Evolutionary conservation across 805 yeast species (phyloP).

Genomic region (Yamadazyma sp.): DNA sequence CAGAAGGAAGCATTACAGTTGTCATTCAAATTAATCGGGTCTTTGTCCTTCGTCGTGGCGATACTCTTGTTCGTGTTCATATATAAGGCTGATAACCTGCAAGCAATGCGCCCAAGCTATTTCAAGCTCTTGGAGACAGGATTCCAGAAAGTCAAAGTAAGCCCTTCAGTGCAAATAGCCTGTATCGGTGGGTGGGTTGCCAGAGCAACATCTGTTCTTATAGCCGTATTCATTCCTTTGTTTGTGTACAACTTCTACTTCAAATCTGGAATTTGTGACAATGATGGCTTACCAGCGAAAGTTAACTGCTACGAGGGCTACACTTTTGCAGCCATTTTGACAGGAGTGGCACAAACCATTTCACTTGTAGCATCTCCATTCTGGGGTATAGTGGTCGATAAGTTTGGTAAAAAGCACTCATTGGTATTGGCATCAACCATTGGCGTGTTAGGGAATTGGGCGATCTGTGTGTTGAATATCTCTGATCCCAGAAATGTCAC

Average conservation of each 20-base stretch:
- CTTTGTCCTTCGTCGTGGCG: slow-evolving; percentile 38
- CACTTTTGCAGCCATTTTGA: slow-evolving; percentile 61
- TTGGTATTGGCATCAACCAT: slow-evolving; percentile 38
- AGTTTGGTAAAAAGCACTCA: slow-evolving; percentile 27
- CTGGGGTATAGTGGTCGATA: slow-evolving; percentile 60
- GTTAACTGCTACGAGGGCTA: slow-evolving; percentile 60
- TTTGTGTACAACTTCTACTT: slow-evolving; percentile 58
- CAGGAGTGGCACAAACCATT: slow-evolving; percentile 63
- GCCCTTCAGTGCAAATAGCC: slow-evolving; percentile 52
- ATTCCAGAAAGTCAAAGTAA: slow-evolving; percentile 43
- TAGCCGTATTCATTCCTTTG: slow-evolving; percentile 62
- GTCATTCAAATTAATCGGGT: slow-evolving; percentile 52
- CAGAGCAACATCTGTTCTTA: slow-evolving; percentile 58
- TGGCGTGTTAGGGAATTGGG: slow-evolving; percentile 46
- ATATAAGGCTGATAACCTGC: slow-evolving; percentile 39
- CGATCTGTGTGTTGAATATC: slow-evolving; percentile 22
- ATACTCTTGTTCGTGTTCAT: slow-evolving; percentile 40
- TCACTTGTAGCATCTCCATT: slow-evolving; percentile 62
- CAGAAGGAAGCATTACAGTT: slow-evolving; percentile 42
- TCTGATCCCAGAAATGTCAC: slow-evolving; percentile 36
- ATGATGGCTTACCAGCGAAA: slow-evolving; percentile 20
- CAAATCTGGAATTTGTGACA: slow-evolving; percentile 49
- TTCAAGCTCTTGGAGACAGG: slow-evolving; percentile 40
- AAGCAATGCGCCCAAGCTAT: slow-evolving; percentile 16
- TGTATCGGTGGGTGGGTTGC: slow-evolving; percentile 64